These are phyloP conservation scores for Irineochytrium annulatum DNA, from an alignment of 192 early-diverging fungal genomes.

Conservation along the genomic window DNA sequence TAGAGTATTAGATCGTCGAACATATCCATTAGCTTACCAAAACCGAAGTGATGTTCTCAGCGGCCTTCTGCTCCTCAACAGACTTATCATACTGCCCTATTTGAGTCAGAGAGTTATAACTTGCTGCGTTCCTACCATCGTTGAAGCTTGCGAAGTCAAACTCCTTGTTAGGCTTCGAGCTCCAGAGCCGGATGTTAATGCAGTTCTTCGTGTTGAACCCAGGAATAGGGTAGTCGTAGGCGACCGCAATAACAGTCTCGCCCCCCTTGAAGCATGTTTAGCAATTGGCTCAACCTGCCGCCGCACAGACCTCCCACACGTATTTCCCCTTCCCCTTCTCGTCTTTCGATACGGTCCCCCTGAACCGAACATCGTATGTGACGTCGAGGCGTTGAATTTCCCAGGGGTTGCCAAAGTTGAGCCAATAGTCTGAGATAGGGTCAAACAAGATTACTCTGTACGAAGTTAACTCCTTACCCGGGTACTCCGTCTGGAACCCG, in stretches of 20 bases:
- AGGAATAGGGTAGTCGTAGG: constrained; percentile 96
- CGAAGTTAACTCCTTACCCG: too few species aligned
- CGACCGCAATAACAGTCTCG: constrained; percentile 84
- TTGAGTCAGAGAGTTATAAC: constrained; percentile 61
- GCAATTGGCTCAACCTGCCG: not conserved
- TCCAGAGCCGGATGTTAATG: constrained; percentile 97
- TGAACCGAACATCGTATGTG: constrained; percentile 83
- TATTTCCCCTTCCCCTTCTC: constrained; percentile 61
- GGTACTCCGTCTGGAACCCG: constrained; percentile 88
- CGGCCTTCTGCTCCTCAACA: constrained; percentile 84
- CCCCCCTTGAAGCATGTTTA: constrained; percentile 41
- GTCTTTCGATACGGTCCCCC: constrained; percentile 75
- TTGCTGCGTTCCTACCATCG: not conserved
- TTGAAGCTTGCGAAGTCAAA: constrained; percentile 78
- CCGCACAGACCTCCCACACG: constrained; percentile 63
- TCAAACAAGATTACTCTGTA: too few species aligned
- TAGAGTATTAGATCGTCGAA: too few species aligned
- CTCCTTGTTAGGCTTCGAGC: constrained; percentile 81
- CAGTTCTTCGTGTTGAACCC: constrained; percentile 91
- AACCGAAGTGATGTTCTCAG: constrained; percentile 92
- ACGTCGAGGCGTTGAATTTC: constrained; percentile 92
- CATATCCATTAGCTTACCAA: constrained; percentile 23
- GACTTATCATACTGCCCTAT: constrained; percentile 89
- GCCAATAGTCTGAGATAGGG: constrained; percentile 99
- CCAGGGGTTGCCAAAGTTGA: constrained; percentile 95